Evolutionary conservation across 2,329 filamentous ascomycete genomes (phyloP), one percentile per base, ranked within the genome.

Genomic region (Claviceps digitariae): DNA sequence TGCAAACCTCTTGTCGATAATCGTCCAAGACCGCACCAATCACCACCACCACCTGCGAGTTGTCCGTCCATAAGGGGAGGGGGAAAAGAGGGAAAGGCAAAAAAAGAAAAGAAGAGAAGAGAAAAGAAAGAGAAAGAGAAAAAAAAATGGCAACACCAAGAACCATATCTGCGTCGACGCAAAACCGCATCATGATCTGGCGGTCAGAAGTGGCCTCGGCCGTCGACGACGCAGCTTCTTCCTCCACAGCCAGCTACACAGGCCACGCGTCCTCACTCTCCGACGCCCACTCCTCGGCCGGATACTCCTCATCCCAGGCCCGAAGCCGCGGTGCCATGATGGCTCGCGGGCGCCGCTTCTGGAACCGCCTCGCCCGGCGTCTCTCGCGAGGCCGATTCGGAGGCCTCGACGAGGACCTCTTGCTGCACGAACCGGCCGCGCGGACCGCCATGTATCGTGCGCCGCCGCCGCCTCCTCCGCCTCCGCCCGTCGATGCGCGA

Each of bases 111-210:
- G 8, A 8, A 8, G 27, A 8, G 8, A 29, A 12, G 10, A 10
- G 12, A 3, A 8, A 9, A 21, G 23, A 43, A 23, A 6, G 10
- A n/a, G 20, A 43, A 8, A 44, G 5, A 15, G n/a, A 25, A 15
- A 27, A 12, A 36, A 48, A 15, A 41, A 52, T 43, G 44, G 25
- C 44, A 21, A 40, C 45, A 21, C 23, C 34, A 41, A 40, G 20
- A 17, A 53, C 25, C 48, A 48, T 56, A 13, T 56, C 54, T 3
- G 48, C 51, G 23, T 51, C 54, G n/a, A 54, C 54, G 15, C 51
- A 56, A 25, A 54, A 48, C 49, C 69, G 71, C 62, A 75, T 79
- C 57, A 63, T 73, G 55, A 67, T 73, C 55, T 79, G 76, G 76
- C 72, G 72, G 53, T 64, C 65, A 51, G 76, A 79, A 63, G 73